Evolutionary conservation across 2,329 filamentous ascomycete species (phyloP), one percentile per base, ranked within the genome.

Genomic region (Coleophoma eucalyptorum): DNA sequence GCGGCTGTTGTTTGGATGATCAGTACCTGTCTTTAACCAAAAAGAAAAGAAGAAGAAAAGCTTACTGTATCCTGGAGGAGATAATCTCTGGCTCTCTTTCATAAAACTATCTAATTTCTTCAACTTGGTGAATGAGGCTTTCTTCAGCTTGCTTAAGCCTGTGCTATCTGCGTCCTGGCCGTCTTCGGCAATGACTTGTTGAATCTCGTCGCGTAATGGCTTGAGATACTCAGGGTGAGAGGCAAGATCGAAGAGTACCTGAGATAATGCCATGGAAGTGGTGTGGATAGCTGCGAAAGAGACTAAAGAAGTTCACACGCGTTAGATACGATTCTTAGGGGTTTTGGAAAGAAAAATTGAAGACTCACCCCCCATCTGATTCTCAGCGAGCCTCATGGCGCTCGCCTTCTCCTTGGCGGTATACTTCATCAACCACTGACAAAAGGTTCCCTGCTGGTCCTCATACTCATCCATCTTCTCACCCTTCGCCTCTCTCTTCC

Each of bases 231-330:
- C 73, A 0, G 78, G 79, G 10, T 67, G 56, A 3, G 74, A 69
- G 0, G 73, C 73, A 3, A 85, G 61, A 50, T 78, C 75, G 58
- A 77, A 81, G 44, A 84, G 70, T 56, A 74, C 51, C 69, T 80
- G 65, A 2, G 73, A 76, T 0, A 70, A 56, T 0, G 73, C 68
- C 43, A 74, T 59, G 0, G 73, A 71, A 0, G 76, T 80, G 0
- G 76, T 79, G 52, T 79, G 75, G 26, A 81, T 79, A 2, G 77
- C 72, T 0, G 76, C 76, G 48, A 79, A 74, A 38, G 67, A 72
- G 8, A 79, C 56, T 58, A 20, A 7, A 16, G 16, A 7, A 26
- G 11, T 11, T 11, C 16, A 15, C 16, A 41, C 16, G 10, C 10
- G n/a, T 43, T 21, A 43, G 21, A 3, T 26, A 3, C 3, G 4